Evolutionary conservation across 208 protist genomes (phyloP), one percentile per base, ranked within the genome.

Genomic region (Wallacemonas sp.): DNA sequence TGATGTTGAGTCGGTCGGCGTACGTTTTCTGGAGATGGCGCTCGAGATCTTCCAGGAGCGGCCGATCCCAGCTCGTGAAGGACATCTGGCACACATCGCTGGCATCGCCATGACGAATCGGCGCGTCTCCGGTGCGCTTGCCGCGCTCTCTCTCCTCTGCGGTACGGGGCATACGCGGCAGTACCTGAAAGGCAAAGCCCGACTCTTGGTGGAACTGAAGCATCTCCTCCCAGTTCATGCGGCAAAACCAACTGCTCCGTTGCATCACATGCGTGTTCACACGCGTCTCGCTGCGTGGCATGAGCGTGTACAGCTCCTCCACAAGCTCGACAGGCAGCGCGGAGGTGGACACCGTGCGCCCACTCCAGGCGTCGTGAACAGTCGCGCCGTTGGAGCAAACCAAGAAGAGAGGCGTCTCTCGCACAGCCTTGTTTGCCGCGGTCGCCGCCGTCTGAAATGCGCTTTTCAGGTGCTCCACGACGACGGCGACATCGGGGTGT

Each of bases 161-260:
- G 11, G 24, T 19, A 2, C 17, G 31, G 0, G 70, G 31, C 12
- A 86, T 49, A 9, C 42, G 30, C 15, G 69, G 63, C 14, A 84
- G 58, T 26, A 85, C 74, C 41, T 79, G 54, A 54, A 75, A 91
- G 38, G 42, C 51, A 45, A 80, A 78, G 33, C 80, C 84, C 6
- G 79, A 86, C 38, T 77, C 45, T 17, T 66, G 53, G 56, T 85
- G 80, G 31, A 75, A 76, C 49, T 67, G 39, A 22, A 87, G 67
- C 84, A 91, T 78, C 46, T 72, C 61, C 42, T 73, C 73, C 72
- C 68, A 75, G 36, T 83, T 68, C 55, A 72, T 68, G 21, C 83
- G 60, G 1, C 72, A 75, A 59, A 68, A 68, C 73, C 68, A 84
- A 24, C 53, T 53, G 39, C 65, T 66, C 21, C 68, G 45, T 54